Base-by-base conservation (phyloP, 2,329 filamentous ascomycete genomes). In the Coniochaeta hoffmannii region DNA sequence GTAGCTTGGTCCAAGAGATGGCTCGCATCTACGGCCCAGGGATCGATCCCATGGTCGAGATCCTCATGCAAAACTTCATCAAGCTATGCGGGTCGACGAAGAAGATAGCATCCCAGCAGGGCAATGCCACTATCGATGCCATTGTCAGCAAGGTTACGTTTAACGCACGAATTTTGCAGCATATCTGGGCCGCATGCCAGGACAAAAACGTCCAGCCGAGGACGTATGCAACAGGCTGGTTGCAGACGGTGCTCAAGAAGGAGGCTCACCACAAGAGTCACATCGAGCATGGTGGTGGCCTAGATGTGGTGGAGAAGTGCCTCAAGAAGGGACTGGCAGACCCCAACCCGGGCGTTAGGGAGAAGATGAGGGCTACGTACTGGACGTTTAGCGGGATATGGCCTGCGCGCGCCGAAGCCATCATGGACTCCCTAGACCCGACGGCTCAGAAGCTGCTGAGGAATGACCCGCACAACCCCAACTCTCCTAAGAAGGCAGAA, bases 171-270 rank as follows among this genome's bases (percentile, higher is more conserved):
- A 79, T 97, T 59, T 81, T 97, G 77, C 89, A 96, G 68, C 93
- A 97, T 65, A 77, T 97, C 50, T 89, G 85, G 76, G 74, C 76
- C 54, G 92, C 93, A 24, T 88, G 83, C 59, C 88, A 95, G 68
- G 93, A 99, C 74, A 97, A 97, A 75, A 97, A 97, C 66, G 87
- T 92, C 2, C 88, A 94, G 65, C 87, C 92, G 15, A 85, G 94
- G 58, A 82, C 83, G 1, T 96, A 87, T 69, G 87, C 86, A 1
- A 79, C 88, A 2, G 86, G 81, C 8, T 99, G 94, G 94, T 73
- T 97, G 30, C 89, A 86, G 70, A 95, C 87, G 1, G 71, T 97
- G 19, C 73, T 99, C 36, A 86, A 80, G 62, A 89, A 90, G 63
- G 89, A 95, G 67, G 75, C 82, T 1, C 79, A 83, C 59, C 89